Base-by-base conservation (phyloP, 768 basidiomycete species). In the Boletus huronensis region DNA sequence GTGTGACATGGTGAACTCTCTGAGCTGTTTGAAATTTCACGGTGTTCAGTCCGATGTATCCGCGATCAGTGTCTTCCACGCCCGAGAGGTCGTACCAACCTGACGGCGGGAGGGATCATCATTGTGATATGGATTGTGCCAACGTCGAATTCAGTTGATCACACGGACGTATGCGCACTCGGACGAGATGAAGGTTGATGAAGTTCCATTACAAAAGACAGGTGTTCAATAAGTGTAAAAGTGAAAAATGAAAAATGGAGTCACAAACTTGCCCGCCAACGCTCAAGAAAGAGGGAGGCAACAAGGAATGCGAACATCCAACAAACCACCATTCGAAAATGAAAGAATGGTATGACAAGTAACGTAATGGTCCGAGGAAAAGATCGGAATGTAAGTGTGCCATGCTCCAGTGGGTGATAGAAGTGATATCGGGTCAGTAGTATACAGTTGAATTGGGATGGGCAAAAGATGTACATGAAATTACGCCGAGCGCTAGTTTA, bases 171-270 rank as follows among this genome's bases (percentile, higher is more conserved):
- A 7, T 34, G 13, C 3, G 21, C 41, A 16, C 16, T 16, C 9
- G 28, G 14, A 43, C n/a, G 19, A 9, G 40, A 26, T 2, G 17
- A 43, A 21, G 29, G 21, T 17, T 36, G n/a, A 26, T 25, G 26
- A 6, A 14, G 6, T 31, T 32, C 10, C 21, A 52, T 48, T 60
- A 60, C 58, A 83, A 64, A 6, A 38, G 17, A 19, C n/a, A n/a
- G 36, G n/a, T 57, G 42, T 60, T 58, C 38, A 45, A 64, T 61
- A 61, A 7, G 29, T 53, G 42, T 53, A 52, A 42, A 28, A 16
- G 19, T 19, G 25, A 35, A 28, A 14, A 16, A n/a, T n/a, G n/a
- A 17, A 36, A 5, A 17, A 28, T 46, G 52, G 16, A 26, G 48
- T 31, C 46, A 28, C 17, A 35, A 16, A 16, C 36, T 42, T 35